A percentile compares a stretch with the other conserved stretches of the same genome.
Conservation (phyloP, 1,139 yeast genomes). For the Yamadazyma jaroonii region DNA sequence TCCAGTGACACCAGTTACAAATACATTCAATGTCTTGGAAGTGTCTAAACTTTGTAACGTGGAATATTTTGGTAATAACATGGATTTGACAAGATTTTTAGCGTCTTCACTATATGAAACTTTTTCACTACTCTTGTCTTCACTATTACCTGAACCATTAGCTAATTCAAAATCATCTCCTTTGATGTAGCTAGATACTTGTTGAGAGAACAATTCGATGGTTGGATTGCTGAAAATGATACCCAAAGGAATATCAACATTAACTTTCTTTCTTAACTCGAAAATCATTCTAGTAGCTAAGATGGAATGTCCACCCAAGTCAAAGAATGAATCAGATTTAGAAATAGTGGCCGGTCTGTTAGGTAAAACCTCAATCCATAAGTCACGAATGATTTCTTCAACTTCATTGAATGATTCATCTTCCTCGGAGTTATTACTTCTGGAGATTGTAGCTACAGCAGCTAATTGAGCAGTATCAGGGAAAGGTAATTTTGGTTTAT, state of each 20-base stretch:
- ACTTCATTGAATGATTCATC: conserved; percentile 48
- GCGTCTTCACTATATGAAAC: conserved; percentile 79
- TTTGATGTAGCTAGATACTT: conserved; percentile 55
- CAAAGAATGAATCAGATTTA: conserved; percentile 88
- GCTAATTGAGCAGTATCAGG: conserved; percentile 87
- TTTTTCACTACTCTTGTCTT: conserved; percentile 14
- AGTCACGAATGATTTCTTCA: conserved; percentile 68
- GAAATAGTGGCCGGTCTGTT: conserved; percentile 75
- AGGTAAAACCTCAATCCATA: conserved; percentile 87
- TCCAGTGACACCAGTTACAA: conserved; percentile 95
- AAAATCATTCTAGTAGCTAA: conserved; percentile 97
- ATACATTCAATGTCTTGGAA: conserved; percentile 54
- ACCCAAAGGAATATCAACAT: conserved; percentile 84
- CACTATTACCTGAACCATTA: conserved; percentile 22
- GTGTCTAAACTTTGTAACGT: conserved; percentile 27
- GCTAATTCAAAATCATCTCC: conserved; percentile 47
- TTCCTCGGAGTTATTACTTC: conserved; percentile 22
- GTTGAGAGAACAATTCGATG: conserved; percentile 70
- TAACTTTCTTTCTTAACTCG: conserved; percentile 74
- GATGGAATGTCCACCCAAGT: conserved; percentile 96
- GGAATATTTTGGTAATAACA: conserved; percentile 40
- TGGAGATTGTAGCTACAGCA: conserved; percentile 55
- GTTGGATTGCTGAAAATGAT: conserved; percentile 89
- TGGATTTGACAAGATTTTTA: conserved; percentile 42
- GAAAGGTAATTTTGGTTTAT: conserved; percentile 94